Percentiles rank a stretch among this genome's conserved stretches.
Conservation (phyloP, 192 early-diverging fungal genomes). For the Backusella psychrophila region DNA sequence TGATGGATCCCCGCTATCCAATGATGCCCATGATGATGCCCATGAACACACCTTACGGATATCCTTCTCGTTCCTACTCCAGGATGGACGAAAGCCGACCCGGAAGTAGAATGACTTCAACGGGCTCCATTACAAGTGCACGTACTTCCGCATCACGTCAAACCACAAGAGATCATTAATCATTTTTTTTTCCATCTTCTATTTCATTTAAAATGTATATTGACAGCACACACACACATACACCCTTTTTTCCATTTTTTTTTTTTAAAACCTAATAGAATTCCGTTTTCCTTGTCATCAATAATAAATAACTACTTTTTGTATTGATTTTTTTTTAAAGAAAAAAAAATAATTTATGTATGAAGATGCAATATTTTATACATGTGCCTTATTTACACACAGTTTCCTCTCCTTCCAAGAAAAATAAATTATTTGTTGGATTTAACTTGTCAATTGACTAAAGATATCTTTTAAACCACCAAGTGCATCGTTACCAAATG, state of each 20-base stretch:
- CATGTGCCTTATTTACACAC: not conserved
- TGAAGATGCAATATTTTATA: not conserved
- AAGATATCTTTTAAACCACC: not conserved
- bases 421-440: not conserved
- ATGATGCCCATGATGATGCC: constrained; percentile 5
- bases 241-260: not conserved
- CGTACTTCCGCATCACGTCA: not conserved
- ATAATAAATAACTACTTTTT: not conserved
- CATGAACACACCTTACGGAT: not conserved
- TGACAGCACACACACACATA: not conserved
- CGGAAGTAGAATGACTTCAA: not conserved
- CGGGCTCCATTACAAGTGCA: not conserved
- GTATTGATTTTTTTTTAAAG: not conserved
- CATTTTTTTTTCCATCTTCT: not conserved
- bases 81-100: not conserved
- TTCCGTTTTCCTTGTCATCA: not conserved
- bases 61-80: not conserved
- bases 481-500: not conserved
- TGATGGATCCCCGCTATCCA: not conserved
- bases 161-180: not conserved
- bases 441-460: not conserved
- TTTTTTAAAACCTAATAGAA: not conserved
- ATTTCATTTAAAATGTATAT: not conserved
- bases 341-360: not conserved
- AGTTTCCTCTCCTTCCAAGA: not conserved